Conservation (phyloP, 2,329 filamentous ascomycete genomes). For the Penicillium thymicola region DNA sequence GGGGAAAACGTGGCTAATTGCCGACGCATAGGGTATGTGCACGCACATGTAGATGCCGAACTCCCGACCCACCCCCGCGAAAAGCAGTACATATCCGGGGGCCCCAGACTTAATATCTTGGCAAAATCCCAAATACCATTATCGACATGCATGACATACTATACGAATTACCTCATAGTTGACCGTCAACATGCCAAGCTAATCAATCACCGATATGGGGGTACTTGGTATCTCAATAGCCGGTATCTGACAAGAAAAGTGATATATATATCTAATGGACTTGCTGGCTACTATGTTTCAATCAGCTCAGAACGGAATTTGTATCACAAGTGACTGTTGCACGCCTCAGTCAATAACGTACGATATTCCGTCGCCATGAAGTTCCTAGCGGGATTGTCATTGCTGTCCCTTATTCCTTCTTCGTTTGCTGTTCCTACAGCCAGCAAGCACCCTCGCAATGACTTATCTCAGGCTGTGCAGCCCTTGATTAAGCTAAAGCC, state of each 20-base stretch:
- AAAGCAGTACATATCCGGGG: neutral
- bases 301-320: neutral
- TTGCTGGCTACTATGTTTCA: neutral
- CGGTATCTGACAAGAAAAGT: neutral
- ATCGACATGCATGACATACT: neutral
- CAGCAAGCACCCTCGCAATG: neutral
- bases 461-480: neutral
- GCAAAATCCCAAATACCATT: neutral
- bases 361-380: neutral
- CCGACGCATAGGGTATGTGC: neutral
- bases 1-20: neutral
- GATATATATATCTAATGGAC: neutral
- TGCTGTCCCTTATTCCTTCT: neutral
- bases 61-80: neutral
- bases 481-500: constrained; percentile 5
- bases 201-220: constrained; percentile 1
- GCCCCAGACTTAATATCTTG: neutral
- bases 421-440: neutral
- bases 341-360: neutral
- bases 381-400: neutral
- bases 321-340: neutral
- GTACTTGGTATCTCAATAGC: neutral
- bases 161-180: too few species aligned
- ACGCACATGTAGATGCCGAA: neutral
- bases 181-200: neutral